phyloP scores from a whole-genome alignment of 2,329 filamentous ascomycete genomes.

The Monascus ruber region DNA sequence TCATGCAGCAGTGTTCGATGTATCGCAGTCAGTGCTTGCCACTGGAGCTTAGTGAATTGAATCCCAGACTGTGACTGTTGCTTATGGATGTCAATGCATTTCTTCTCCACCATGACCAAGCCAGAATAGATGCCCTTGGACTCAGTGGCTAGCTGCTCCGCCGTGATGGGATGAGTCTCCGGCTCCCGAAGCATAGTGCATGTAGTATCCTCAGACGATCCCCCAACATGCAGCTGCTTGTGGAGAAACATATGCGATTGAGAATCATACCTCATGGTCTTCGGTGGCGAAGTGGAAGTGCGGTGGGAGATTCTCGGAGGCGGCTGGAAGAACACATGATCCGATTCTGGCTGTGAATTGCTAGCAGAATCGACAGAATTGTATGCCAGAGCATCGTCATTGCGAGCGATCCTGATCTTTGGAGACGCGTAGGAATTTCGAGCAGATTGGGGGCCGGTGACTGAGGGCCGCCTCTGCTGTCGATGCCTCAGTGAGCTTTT shows the following conservation, averaged over 20 bases:
- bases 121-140: conserved; percentile 57
- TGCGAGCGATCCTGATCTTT: too few species aligned
- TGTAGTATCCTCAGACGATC: not conserved
- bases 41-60: conserved; percentile 54
- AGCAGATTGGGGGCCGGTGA: too few species aligned
- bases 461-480: too few species aligned
- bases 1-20: conserved; percentile 74
- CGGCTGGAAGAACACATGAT: too few species aligned
- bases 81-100: conserved; percentile 74
- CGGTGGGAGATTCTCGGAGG: too few species aligned
- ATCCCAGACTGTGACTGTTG: conserved; percentile 45
- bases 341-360: too few species aligned
- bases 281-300: not conserved
- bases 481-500: too few species aligned
- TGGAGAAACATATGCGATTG: not conserved
- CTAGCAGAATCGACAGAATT: too few species aligned
- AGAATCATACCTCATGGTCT: not conserved
- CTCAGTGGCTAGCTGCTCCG: conserved; percentile 68
- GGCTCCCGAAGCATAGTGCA: conserved; percentile 42
- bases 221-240: not conserved
- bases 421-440: too few species aligned
- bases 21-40: conserved; percentile 70
- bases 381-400: too few species aligned
- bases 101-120: conserved; percentile 73
- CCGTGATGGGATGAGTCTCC: conserved; percentile 57